phyloP scores from a whole-genome alignment of 176 grass and related monocot species.

The Carex parvula region DNA sequence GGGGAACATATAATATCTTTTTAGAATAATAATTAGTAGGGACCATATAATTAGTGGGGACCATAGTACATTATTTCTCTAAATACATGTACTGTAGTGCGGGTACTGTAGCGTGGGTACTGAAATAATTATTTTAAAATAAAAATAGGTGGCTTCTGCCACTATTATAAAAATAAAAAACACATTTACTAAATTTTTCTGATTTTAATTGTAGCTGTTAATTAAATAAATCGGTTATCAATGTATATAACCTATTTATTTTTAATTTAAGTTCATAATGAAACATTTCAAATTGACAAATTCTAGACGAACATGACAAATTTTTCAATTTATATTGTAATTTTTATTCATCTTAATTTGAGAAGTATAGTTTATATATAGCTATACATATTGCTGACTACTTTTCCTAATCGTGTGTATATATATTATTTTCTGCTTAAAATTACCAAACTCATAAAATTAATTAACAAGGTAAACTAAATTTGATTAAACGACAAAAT shows the following conservation, averaged over 20 bases:
- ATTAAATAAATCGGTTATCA: background rate
- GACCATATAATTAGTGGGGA: too few species aligned
- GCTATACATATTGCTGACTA: too few species aligned
- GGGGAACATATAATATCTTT: too few species aligned
- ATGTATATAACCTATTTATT: background rate
- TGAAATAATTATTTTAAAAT: too few species aligned
- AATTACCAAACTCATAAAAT: background rate
- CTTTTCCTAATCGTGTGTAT: background rate
- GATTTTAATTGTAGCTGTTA: too few species aligned
- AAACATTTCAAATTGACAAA: background rate
- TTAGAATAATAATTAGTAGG: too few species aligned
- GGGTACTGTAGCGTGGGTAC: too few species aligned
- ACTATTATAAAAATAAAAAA: too few species aligned
- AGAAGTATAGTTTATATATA: background rate
- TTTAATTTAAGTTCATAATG: background rate
- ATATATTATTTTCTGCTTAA: background rate
- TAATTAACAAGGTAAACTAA: slow-evolving; percentile 26
- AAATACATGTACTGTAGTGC: too few species aligned
- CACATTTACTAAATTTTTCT: too few species aligned
- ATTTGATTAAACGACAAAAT: background rate
- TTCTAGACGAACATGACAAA: background rate
- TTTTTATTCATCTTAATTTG: background rate
- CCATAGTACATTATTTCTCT: too few species aligned
- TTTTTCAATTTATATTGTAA: background rate
- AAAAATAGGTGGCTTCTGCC: too few species aligned